Evolutionary conservation across 371 early-diverging fungal species (phyloP), one percentile per base, ranked within the genome.

Genomic region (Rhizomucor pusillus): DNA sequence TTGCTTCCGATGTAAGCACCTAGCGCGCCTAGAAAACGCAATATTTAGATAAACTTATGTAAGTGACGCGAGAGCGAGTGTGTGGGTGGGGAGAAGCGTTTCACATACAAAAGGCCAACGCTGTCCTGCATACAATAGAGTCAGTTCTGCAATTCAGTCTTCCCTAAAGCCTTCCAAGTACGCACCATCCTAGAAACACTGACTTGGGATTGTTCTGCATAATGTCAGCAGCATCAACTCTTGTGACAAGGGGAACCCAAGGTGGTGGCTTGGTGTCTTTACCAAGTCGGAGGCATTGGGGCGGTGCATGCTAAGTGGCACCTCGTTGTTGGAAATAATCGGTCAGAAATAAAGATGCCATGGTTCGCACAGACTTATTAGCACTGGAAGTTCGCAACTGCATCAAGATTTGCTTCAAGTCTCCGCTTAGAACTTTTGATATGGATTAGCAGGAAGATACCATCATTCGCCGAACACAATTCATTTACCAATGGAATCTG

Each of bases 311-410:
- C 0, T 1, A 20, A 12, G 4, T 25, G 43, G 5, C 18, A 20
- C 9, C 9, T 10, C 49, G 24, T 3, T 56, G 52, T 33, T 46
- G 50, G 39, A 54, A 73, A 41, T 67, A 70, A 25, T 73, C 74
- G 3, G 16, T 37, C 6, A 73, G 44, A 41, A 73, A 73, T 22
- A 73, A 23, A 23, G 46, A 13, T 3, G 74, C 62, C 52, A 73
- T 53, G 0, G 48, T 65, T 10, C 41, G 56, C 3, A 39, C 39
- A 16, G 52, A 57, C 1, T 25, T 48, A 34, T 50, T 44, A 19
- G 23, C 19, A 19, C 41, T 41, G 14, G 1, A 35, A 45, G 36
- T 16, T 20, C n/a, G 46, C 3, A 54, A 16, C n/a, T 14, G 16
- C 19, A 43, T 20, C 47, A 52, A 47, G 40, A 12, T 12, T 2